A percentile compares a stretch with the other conserved stretches of the same genome.
These are phyloP conservation scores for Phytophthora pluvialis DNA, from an alignment of 352 stramenopile species.

Conservation along the genomic window DNA sequence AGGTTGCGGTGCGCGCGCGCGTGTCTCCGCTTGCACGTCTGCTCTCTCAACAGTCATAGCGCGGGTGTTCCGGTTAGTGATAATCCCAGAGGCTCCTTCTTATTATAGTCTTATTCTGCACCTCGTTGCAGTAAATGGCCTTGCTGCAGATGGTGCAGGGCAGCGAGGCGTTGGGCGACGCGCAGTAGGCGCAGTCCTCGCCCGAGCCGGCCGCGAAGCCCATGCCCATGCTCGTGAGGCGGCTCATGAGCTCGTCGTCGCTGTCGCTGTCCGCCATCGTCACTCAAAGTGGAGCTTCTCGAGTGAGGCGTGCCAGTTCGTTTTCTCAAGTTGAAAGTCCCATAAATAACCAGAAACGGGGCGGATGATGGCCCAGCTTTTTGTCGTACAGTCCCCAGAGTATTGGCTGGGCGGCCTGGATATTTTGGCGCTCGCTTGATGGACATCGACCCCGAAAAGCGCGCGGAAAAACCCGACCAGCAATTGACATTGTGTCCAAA, in stretches of 20 bases:
- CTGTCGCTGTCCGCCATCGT: slow-evolving; percentile 82
- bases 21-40: slow-evolving; percentile 78
- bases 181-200: slow-evolving; percentile 83
- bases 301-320: no score
- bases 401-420: slow-evolving; percentile 5
- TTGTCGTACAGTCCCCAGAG: no score
- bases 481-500: background rate
- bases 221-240: slow-evolving; percentile 51
- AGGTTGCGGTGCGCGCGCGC: slow-evolving; percentile 72
- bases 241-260: slow-evolving; percentile 88
- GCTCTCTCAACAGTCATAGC: background rate
- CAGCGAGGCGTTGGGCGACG: slow-evolving; percentile 54
- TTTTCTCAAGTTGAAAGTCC: slow-evolving; percentile 29
- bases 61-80: background rate
- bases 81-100: background rate
- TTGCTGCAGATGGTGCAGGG: slow-evolving; percentile 73
- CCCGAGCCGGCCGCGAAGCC: slow-evolving; percentile 35
- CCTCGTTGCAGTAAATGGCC: slow-evolving; percentile 78
- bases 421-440: no score
- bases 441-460: slow-evolving; percentile 5
- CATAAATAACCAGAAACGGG: slow-evolving; percentile 30
- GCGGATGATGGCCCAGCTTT: background rate
- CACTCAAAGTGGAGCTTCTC: no score
- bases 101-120: slow-evolving; percentile 36
- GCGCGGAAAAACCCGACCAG: slow-evolving; percentile 9